Base-by-base conservation (phyloP, 768 basidiomycete species). In the Neoboletus magnificus region DNA sequence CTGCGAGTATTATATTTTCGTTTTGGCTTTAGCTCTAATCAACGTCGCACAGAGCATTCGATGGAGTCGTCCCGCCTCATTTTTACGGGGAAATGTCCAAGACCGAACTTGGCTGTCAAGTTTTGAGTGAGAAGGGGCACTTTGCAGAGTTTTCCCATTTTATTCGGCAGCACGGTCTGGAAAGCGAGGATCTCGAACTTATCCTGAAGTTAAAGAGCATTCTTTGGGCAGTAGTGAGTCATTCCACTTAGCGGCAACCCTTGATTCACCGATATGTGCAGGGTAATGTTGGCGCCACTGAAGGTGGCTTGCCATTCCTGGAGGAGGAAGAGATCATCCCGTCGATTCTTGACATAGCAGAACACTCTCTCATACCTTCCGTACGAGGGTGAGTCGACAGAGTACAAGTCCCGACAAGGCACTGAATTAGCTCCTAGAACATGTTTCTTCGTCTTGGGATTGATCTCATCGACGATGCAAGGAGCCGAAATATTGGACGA, bases 31-130 rank as follows among this genome's bases (percentile, higher is more conserved):
- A 22, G 25, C 36, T 48, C 46, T 60, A 30, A 52, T 59, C 29
- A 29, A 52, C 36, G 5, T 22, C 11, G 22, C 9, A 39, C 63
- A 88, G 86, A n/a, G 79, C 81, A 20, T 91, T 90, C 55, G 93
- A 94, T 50, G 89, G 89, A 13, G 86, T 87, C 12, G 91, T 93
- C 13, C 97, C 96, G 3, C 85, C 90, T 2, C 95, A 99, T 70
- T 98, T 99, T 72, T 96, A 98, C 64, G 96, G 96, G 22, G 96
- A 98, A 71, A 91, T 98, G 82, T 88, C 94, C 44, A 98, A 97
- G 71, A 98, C 97, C 4, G 89, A 91, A 53, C 86, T 95, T 47
- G 97, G 97, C 0, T 96, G 94, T 71, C 89, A 91, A 66, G 85
- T 94, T 11, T 74, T 99, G 39, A 84, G 86, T 55, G 93, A 95